phyloP scores from a whole-genome alignment of 805 yeast genomes.

The Nakazawaea pomicola region DNA sequence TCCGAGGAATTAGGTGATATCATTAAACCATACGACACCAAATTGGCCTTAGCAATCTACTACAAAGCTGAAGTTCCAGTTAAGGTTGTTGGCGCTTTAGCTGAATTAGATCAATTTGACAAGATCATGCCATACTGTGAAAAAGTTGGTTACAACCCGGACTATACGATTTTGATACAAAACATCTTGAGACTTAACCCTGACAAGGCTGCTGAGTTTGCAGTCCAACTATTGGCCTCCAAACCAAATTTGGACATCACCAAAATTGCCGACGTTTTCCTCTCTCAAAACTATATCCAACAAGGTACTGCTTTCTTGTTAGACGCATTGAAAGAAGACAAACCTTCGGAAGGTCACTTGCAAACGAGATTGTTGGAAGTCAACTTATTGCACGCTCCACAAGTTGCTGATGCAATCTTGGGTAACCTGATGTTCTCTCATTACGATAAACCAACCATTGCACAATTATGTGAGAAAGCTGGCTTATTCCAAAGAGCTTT shows the following conservation, averaged over 20 bases:
- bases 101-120: constrained; percentile 95
- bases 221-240: constrained; percentile 67
- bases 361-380: constrained; percentile 94
- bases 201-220: constrained; percentile 98
- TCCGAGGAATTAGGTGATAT: constrained; percentile 98
- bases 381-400: constrained; percentile 93
- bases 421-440: constrained; percentile 95
- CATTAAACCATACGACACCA: constrained; percentile 80
- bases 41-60: constrained; percentile 87
- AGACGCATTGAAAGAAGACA: constrained; percentile 91
- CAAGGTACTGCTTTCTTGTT: constrained; percentile 97
- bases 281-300: constrained; percentile 89
- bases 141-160: constrained; percentile 84
- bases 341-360: constrained; percentile 91
- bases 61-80: constrained; percentile 76
- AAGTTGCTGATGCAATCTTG: constrained; percentile 97
- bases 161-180: constrained; percentile 84
- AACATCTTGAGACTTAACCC: constrained; percentile 89
- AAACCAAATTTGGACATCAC: constrained; percentile 74
- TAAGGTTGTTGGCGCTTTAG: constrained; percentile 87
- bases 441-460: constrained; percentile 90
- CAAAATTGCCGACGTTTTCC: constrained; percentile 86
- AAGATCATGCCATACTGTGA: constrained; percentile 92
- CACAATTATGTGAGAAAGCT: constrained; percentile 91
- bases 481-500: constrained; percentile 93